Conservation (phyloP, 2,329 filamentous ascomycete genomes). For the Apiospora aurea region DNA sequence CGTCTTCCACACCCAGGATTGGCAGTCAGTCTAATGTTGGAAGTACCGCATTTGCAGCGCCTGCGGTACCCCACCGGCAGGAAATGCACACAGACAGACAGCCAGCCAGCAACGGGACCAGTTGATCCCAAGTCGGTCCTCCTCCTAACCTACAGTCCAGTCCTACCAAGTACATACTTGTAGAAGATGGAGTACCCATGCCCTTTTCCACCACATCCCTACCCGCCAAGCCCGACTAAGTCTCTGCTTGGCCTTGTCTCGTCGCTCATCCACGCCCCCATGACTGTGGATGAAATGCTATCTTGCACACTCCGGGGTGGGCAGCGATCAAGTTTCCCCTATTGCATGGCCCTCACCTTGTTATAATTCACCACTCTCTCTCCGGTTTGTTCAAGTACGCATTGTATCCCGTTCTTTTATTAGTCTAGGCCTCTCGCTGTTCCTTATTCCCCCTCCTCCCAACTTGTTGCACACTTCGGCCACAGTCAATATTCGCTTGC, state of each 20-base stretch:
- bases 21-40: not conserved
- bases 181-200: conserved; percentile 17
- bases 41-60: not conserved
- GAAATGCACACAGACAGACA: conserved; percentile 13
- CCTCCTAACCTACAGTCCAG: too few relatives aligned
- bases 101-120: not conserved
- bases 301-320: conserved; percentile 13
- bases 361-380: conserved; percentile 9
- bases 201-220: conserved; percentile 11
- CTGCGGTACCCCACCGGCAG: conserved; percentile 9
- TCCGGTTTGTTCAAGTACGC: conserved; percentile 10
- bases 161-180: too few relatives aligned
- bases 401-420: conserved; percentile 17
- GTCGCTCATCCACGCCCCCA: conserved; percentile 14
- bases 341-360: not conserved
- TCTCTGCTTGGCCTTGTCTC: conserved; percentile 6
- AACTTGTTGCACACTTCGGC: conserved; percentile 9
- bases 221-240: conserved; percentile 9
- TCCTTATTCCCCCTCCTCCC: not conserved
- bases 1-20: not conserved
- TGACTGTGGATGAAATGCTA: conserved; percentile 19
- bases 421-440: not conserved
- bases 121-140: not conserved
- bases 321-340: conserved; percentile 16
- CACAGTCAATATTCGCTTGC: conserved; percentile 9